Conservation (phyloP, 2,329 filamentous ascomycete genomes). For the Clarireedia homoeocarpa region DNA sequence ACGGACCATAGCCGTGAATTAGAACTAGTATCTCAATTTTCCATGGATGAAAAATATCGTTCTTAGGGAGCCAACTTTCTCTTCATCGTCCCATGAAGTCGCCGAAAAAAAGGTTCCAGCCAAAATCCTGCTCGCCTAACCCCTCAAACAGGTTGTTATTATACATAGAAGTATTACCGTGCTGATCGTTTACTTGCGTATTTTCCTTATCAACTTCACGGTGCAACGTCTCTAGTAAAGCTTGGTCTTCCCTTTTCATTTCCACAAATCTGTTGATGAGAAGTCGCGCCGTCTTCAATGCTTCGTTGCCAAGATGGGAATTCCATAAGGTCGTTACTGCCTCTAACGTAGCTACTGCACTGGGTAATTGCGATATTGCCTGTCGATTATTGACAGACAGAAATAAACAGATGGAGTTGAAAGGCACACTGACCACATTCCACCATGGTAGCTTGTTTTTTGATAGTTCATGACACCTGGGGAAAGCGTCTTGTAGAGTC, state of each 20-base stretch:
- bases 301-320: slow-evolving; percentile 17
- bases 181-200: neutral
- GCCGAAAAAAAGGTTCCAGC: neutral
- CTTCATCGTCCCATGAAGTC: neutral
- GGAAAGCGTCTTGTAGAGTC: slow-evolving; percentile 15
- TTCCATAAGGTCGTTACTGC: slow-evolving; percentile 11
- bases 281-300: slow-evolving; percentile 15
- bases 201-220: slow-evolving; percentile 7
- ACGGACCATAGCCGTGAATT: too few relatives aligned
- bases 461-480: slow-evolving; percentile 11
- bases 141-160: slow-evolving; percentile 1
- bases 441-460: slow-evolving; percentile 17
- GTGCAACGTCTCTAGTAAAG: slow-evolving; percentile 15
- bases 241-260: slow-evolving; percentile 13
- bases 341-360: slow-evolving; percentile 16
- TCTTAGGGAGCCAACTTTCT: neutral
- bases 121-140: neutral
- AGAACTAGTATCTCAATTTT: too few relatives aligned
- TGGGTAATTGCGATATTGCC: slow-evolving; percentile 15
- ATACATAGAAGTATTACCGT: neutral
- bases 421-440: slow-evolving; percentile 18
- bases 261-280: slow-evolving; percentile 19
- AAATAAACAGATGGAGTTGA: slow-evolving; percentile 19
- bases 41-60: too few relatives aligned
- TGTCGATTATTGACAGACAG: slow-evolving; percentile 15